Percentiles rank a stretch among this genome's conserved stretches.
Conservation (phyloP, 2,329 filamentous ascomycete genomes). For the Colletotrichum siamense region DNA sequence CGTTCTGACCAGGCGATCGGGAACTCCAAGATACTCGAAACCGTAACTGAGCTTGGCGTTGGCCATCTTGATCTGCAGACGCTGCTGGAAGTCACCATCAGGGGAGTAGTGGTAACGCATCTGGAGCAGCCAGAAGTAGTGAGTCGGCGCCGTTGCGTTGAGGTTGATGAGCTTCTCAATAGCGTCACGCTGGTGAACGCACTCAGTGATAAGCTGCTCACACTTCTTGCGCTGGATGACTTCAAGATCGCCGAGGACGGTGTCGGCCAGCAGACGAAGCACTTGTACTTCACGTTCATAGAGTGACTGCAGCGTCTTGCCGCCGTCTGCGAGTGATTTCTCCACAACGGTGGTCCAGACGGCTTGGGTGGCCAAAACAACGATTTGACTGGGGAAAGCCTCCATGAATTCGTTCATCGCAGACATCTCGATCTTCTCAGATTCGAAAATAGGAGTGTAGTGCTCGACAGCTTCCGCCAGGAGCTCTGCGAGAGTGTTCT, state of each 20-base stretch:
- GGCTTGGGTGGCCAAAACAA: slow-evolving; percentile 91
- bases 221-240: slow-evolving; percentile 92
- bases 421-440: slow-evolving; percentile 70
- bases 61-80: slow-evolving; percentile 92
- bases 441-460: slow-evolving; percentile 80
- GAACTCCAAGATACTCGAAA: slow-evolving; percentile 96
- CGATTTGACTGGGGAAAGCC: slow-evolving; percentile 89
- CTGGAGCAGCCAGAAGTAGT: slow-evolving; percentile 93
- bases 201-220: slow-evolving; percentile 98
- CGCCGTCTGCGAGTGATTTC: slow-evolving; percentile 74
- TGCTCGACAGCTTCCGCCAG: slow-evolving; percentile 84
- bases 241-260: slow-evolving; percentile 88
- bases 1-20: slow-evolving; percentile 93
- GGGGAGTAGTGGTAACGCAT: slow-evolving; percentile 94
- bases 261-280: slow-evolving; percentile 83
- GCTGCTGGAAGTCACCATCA: slow-evolving; percentile 81
- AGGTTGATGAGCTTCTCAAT: slow-evolving; percentile 84
- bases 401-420: slow-evolving; percentile 82
- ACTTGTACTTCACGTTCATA: slow-evolving; percentile 86
- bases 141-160: slow-evolving; percentile 75
- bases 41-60: slow-evolving; percentile 95
- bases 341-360: slow-evolving; percentile 93
- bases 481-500: slow-evolving; percentile 88
- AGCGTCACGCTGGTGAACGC: slow-evolving; percentile 94
- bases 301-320: slow-evolving; percentile 70